These are phyloP conservation scores for Penicillium flavigenum DNA, from an alignment of 495 filamentous ascomycete species.

Conservation along the genomic window DNA sequence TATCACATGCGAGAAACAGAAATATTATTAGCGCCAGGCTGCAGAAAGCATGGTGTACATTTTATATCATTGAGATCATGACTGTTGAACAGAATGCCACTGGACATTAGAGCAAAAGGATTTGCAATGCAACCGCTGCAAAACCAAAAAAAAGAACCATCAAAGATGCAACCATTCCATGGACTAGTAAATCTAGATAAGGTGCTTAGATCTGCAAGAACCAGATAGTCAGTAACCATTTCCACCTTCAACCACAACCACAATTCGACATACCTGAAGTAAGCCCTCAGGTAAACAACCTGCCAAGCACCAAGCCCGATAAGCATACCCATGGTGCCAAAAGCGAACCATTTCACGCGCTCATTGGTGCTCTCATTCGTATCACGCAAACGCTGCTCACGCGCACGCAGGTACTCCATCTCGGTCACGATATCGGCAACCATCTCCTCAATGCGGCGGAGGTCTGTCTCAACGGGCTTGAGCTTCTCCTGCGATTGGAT, in stretches of 20 bases:
- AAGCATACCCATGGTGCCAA: slow-evolving; percentile 91
- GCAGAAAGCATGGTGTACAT: slow-evolving; percentile 29
- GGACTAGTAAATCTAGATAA: slow-evolving; percentile 57
- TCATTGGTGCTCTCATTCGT: slow-evolving; percentile 99
- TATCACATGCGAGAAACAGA: not conserved
- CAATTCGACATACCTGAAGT: slow-evolving; percentile 69
- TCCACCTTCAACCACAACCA: not conserved
- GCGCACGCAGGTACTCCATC: slow-evolving; percentile 86
- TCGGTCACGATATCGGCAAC: slow-evolving; percentile 76
- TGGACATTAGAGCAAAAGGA: slow-evolving; percentile 31
- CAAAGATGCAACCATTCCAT: slow-evolving; percentile 18
- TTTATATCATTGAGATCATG: slow-evolving; percentile 45
- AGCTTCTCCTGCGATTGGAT: slow-evolving; percentile 97
- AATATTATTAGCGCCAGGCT: slow-evolving; percentile 13
- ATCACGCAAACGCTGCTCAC: slow-evolving; percentile 95
- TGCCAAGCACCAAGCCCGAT: slow-evolving; percentile 92
- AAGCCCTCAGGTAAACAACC: slow-evolving; percentile 93
- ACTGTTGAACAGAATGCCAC: slow-evolving; percentile 41
- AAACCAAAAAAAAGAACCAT: slow-evolving; percentile 17
- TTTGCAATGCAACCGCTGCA: slow-evolving; percentile 30
- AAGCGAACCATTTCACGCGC: slow-evolving; percentile 97
- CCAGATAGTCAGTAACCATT: not conserved
- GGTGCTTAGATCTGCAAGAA: slow-evolving; percentile 70
- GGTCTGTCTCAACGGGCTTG: slow-evolving; percentile 93
- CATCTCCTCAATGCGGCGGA: slow-evolving; percentile 88